A percentile compares a stretch with the other conserved stretches of the same genome.
Evolutionary conservation across 371 early-diverging fungal species (phyloP).

Genomic region (Phascolomyces articulosus): DNA sequence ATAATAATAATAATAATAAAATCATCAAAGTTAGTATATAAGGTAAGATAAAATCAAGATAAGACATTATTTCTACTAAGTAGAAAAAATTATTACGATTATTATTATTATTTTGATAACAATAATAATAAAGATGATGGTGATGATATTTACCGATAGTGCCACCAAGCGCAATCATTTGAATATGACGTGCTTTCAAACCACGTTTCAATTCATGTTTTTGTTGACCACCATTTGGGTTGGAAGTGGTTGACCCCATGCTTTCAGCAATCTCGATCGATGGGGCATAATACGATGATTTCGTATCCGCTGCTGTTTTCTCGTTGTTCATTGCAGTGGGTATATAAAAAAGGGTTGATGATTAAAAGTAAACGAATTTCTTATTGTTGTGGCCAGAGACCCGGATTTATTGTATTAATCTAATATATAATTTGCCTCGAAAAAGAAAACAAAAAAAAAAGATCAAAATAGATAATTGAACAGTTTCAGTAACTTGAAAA

Average conservation of each 20-base stretch:
- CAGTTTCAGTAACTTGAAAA: too few species aligned
- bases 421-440: background rate
- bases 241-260: background rate
- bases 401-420: background rate
- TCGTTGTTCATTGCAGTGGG: background rate
- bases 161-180: constrained; percentile 69
- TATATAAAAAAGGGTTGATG: background rate
- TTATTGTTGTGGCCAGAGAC: constrained; percentile 2
- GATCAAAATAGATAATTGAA: too few species aligned
- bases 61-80: too few species aligned
- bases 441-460: background rate
- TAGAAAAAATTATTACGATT: too few species aligned
- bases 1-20: background rate
- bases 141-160: constrained; percentile 49
- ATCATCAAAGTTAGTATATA: background rate
- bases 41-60: too few species aligned
- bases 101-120: too few species aligned
- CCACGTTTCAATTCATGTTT: constrained; percentile 38
- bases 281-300: constrained; percentile 12
- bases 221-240: background rate
- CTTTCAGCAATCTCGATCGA: constrained; percentile 30
- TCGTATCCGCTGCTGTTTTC: background rate
- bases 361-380: background rate
- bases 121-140: background rate
- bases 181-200: constrained; percentile 57